Evolutionary conservation across 257 asterid genomes (phyloP).

Genomic region (Solanum boliviense): DNA sequence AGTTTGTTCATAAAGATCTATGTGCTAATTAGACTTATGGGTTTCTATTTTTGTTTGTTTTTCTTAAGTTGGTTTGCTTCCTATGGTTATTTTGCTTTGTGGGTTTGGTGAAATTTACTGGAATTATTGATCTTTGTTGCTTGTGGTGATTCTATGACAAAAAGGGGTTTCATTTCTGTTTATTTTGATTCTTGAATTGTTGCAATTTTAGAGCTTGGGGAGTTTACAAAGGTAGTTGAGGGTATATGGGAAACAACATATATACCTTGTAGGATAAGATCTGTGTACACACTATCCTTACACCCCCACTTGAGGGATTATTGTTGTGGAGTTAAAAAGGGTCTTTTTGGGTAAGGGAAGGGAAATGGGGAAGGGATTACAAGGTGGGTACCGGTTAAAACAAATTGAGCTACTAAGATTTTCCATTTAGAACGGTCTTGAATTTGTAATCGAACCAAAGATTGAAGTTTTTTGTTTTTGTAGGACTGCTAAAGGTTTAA

Average conservation of each 20-base stretch:
- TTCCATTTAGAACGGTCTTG: neutral
- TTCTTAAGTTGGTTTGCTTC: neutral
- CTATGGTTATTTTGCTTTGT: neutral
- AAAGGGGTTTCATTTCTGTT: neutral
- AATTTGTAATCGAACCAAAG: neutral
- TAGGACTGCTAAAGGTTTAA: neutral
- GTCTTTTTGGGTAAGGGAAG: neutral
- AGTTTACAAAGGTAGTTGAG: neutral
- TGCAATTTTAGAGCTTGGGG: neutral
- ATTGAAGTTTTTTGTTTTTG: neutral
- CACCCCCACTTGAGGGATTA: neutral
- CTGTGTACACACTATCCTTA: neutral
- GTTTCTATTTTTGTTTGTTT: neutral
- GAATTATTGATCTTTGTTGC: neutral
- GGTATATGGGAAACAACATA: neutral
- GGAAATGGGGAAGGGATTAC: neutral
- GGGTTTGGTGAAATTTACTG: neutral
- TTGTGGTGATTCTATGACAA: neutral
- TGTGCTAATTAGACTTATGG: neutral
- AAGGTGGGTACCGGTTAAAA: neutral
- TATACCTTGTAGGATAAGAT: neutral
- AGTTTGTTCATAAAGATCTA: neutral
- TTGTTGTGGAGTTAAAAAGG: neutral
- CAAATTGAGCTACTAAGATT: neutral
- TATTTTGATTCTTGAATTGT: neutral